Conservation (phyloP, 345 rosid genomes). For the Eucalyptus regnans region DNA sequence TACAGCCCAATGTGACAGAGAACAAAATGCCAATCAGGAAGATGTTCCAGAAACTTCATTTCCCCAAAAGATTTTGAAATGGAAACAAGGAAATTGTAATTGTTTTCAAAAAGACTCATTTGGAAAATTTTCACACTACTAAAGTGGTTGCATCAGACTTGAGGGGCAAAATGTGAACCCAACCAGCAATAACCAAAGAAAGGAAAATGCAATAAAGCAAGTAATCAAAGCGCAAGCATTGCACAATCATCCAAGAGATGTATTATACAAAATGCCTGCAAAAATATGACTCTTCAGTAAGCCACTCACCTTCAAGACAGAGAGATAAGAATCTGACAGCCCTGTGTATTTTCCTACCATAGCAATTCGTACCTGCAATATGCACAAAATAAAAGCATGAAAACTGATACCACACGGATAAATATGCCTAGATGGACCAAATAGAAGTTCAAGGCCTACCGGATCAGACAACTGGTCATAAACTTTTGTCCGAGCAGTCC, state of each 20-base stretch:
- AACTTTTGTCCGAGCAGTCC: conserved; percentile 58
- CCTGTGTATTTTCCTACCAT: conserved; percentile 95
- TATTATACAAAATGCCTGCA: neutral
- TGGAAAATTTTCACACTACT: neutral
- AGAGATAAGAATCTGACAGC: conserved; percentile 87
- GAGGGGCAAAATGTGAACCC: neutral
- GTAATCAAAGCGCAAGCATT: neutral
- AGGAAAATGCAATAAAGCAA: neutral
- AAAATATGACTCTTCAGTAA: neutral
- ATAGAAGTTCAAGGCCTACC: conserved; percentile 17
- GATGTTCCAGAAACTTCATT: neutral
- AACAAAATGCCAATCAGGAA: neutral
- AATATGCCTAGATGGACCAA: neutral
- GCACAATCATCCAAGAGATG: neutral
- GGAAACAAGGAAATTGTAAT: neutral
- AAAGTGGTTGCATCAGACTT: neutral
- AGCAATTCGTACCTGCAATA: conserved; percentile 76
- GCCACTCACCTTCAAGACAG: conserved; percentile 53
- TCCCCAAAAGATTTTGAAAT: neutral
- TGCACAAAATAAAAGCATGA: conserved; percentile 2
- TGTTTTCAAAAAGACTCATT: neutral
- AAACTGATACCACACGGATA: neutral
- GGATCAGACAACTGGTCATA: conserved; percentile 66
- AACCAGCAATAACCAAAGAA: neutral
- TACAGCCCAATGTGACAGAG: neutral